Base-by-base conservation (phyloP, 495 filamentous ascomycete species). In the Lasiosphaeris hirsuta region DNA sequence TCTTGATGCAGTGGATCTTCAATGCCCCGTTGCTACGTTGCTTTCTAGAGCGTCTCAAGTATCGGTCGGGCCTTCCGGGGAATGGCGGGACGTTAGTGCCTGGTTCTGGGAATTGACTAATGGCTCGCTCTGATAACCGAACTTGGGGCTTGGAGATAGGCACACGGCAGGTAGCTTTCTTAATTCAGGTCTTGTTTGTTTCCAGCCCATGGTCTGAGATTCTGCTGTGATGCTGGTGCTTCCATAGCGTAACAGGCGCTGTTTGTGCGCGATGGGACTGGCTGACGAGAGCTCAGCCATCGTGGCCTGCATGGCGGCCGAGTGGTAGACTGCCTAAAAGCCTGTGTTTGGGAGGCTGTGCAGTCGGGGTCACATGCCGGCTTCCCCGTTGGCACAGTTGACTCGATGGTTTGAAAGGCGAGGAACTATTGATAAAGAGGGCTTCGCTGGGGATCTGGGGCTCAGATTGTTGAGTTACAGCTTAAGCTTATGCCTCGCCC, bases 151-250 rank as follows among this genome's bases (percentile, higher is more conserved):
- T 54, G 57, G 39, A 40, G 39, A 61, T 23, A 40, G 35, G 42
- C 54, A 52, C 55, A 63, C 47, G 48, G 44, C 51, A 58, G 54
- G 54, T 66, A 64, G 57, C 58, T 67, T 59, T 66, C 66, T 62
- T 68, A 66, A 66, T 66, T 44, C 53, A 69, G 34, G 54, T 54
- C 51, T 58, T 51, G 57, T 56, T 63, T 63, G 52, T 55, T 54
- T 30, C 13, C 19, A 37, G 0, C 19, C 23, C 40, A 36, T 11
- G 7, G 34, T 45, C 1, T 35, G 40, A 38, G 45, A 40, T 41
- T 38, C 7, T 23, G 41, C 14, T n/a, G n/a, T n/a, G n/a, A n/a
- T n/a, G n/a, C n/a, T n/a, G 2, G 56, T 40, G 34, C 36, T 35
- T 40, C 34, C 30, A 42, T 45, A 52, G 48, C 34, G 40, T 37